phyloP scores from a whole-genome alignment of 2,329 filamentous ascomycete genomes.

The Diaporthe nobilis region DNA sequence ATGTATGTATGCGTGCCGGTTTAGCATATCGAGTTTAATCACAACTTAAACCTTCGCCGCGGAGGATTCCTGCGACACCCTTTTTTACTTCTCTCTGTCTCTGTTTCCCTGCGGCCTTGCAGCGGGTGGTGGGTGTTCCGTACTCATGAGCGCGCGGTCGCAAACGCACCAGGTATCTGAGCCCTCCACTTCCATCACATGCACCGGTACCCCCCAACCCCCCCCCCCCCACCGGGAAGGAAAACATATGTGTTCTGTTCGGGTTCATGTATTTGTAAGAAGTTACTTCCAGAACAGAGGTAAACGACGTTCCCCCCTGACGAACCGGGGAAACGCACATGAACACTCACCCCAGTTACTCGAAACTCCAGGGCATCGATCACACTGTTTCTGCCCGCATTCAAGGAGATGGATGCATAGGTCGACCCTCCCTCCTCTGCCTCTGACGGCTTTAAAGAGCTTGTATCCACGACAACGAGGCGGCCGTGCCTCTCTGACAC shows the following conservation, averaged over 20 bases:
- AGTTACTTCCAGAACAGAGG: background rate
- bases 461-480: no score
- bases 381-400: no score
- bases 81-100: background rate
- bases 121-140: background rate
- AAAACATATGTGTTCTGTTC: background rate
- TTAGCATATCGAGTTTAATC: constrained; percentile 29
- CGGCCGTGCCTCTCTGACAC: no score
- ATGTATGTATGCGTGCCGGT: background rate
- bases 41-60: background rate
- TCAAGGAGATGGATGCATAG: no score
- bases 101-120: background rate
- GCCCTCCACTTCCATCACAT: background rate
- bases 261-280: background rate
- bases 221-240: background rate
- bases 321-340: no score
- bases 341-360: no score
- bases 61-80: constrained; percentile 19
- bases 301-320: no score
- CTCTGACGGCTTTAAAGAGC: no score
- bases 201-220: no score
- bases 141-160: background rate
- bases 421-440: no score
- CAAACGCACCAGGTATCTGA: background rate
- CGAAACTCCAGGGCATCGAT: no score